Evolutionary conservation across 768 basidiomycete species (phyloP), one percentile per base, ranked within the genome.

Genomic region (Dioszegia hungarica): DNA sequence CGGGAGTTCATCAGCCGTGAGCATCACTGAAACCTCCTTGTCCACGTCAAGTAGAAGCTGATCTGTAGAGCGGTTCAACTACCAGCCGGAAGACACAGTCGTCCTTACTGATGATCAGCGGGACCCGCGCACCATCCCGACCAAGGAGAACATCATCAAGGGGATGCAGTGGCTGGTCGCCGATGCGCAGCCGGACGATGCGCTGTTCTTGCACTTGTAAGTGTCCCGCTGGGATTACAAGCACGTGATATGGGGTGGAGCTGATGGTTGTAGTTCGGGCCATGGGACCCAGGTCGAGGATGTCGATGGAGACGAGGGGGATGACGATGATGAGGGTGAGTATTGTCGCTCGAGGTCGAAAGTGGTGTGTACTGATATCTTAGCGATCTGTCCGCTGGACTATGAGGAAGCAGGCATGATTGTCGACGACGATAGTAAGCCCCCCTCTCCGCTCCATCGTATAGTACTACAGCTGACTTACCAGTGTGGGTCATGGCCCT

Each of bases 131-230:
- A 80, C 81, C 67, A 74, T 77, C 17, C 94, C 94, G 0, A 97
- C 93, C 0, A 79, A 78, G 54, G 81, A 81, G n/a, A 97, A 97
- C 72, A 93, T 99, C 84, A 65, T 89, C 12, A 76, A 80, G 44
- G 91, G 86, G 2, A 95, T 95, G 89, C 80, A 83, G 60, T 97
- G 92, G 93, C 84, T 98, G n/a, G 89, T 93, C 15, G 77, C 76
- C 10, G 86, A 81, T 62, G 91, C 92, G 9, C 77, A 78, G 14
- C 83, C 88, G 1, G 86, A 77, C 46, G 75, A 75, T 60, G 60
- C 69, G 0, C 46, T 74, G 41, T 74, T 77, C 62, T 69, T 74
- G 54, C 72, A 75, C 47, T 75, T 72, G 66, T 73, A 31, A 62
- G 70, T 64, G 3, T 27, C 25, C 50, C 27, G 12, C 22, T 15